Conservation (phyloP, 129 eudicot genomes). For the Gnaphalium uliginosum region DNA sequence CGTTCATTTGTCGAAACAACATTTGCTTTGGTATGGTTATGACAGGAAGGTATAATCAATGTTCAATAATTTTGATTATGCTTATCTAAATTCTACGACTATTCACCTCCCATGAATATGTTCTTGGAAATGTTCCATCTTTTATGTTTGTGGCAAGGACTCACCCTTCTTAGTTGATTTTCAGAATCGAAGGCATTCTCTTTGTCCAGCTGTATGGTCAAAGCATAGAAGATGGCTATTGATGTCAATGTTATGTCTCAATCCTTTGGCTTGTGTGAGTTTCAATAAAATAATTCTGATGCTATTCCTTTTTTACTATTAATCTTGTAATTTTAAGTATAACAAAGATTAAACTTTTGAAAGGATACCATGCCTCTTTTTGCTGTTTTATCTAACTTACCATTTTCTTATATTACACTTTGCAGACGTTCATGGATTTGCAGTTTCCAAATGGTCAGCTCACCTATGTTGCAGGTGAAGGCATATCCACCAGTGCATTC, state of each 20-base stretch:
- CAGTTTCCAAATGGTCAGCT: slow-evolving; percentile 93
- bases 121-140: too few species aligned
- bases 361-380: background rate
- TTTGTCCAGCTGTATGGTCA: slow-evolving; percentile 90
- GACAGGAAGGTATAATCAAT: slow-evolving; percentile 63
- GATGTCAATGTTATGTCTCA: slow-evolving; percentile 93
- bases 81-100: background rate
- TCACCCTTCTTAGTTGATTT: slow-evolving; percentile 20
- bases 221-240: slow-evolving; percentile 82
- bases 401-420: background rate
- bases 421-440: slow-evolving; percentile 84
- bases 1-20: slow-evolving; percentile 84
- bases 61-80: background rate
- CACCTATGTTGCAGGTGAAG: slow-evolving; percentile 82
- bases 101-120: too few species aligned
- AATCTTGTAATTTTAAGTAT: slow-evolving; percentile 2
- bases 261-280: slow-evolving; percentile 86
- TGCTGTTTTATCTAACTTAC: background rate
- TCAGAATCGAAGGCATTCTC: slow-evolving; percentile 79
- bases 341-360: background rate
- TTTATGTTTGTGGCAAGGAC: slow-evolving; percentile 6
- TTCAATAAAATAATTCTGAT: background rate
- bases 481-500: slow-evolving; percentile 75
- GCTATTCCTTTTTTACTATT: background rate
- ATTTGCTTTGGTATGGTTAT: slow-evolving; percentile 93